Conservation (phyloP, 2,329 filamentous ascomycete species). For the Orbilia blumenaviensis region DNA sequence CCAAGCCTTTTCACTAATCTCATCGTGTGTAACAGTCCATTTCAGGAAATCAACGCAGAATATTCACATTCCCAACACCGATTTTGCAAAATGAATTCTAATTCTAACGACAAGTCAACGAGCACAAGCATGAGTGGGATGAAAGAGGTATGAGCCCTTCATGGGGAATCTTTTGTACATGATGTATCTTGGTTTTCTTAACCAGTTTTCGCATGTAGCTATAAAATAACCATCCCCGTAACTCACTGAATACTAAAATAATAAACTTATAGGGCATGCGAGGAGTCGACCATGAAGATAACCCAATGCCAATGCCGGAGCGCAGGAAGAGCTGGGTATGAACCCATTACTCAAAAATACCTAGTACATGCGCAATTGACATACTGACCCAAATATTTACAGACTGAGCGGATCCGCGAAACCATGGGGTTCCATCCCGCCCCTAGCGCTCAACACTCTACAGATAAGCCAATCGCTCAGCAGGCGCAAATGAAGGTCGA, state of each 20-base stretch:
- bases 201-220: no score
- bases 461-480: constrained; percentile 27
- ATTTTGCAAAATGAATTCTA: constrained; percentile 47
- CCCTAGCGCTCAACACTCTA: background rate
- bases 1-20: background rate
- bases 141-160: constrained; percentile 4
- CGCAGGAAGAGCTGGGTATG: constrained; percentile 48
- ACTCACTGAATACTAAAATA: background rate
- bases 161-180: no score
- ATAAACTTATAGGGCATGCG: constrained; percentile 21
- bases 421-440: constrained; percentile 29
- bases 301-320: constrained; percentile 26
- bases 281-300: constrained; percentile 44
- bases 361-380: background rate
- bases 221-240: background rate
- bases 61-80: constrained; percentile 4
- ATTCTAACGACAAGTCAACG: constrained; percentile 24
- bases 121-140: constrained; percentile 28
- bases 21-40: constrained; percentile 10
- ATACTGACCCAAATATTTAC: background rate
- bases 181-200: no score
- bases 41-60: constrained; percentile 27
- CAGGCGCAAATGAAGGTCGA: constrained; percentile 33
- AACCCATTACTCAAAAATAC: background rate
- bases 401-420: constrained; percentile 31